These are phyloP conservation scores for Hamigera avellanea DNA, from an alignment of 495 filamentous ascomycete genomes.

Conservation along the genomic window DNA sequence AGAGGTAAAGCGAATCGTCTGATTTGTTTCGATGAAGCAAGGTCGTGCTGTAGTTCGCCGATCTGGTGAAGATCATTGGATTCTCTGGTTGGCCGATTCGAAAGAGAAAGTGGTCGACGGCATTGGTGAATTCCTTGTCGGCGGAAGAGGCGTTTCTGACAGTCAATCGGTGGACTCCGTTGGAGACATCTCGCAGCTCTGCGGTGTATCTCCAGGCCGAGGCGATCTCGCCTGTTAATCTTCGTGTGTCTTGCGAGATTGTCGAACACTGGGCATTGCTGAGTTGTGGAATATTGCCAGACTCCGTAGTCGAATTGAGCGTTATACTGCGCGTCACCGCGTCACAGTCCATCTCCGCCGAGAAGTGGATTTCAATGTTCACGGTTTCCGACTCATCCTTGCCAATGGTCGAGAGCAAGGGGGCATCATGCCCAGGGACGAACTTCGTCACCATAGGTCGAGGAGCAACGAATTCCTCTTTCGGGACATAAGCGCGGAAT, in stretches of 20 bases:
- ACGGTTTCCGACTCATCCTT: slow-evolving; percentile 35
- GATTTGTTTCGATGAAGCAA: slow-evolving; percentile 31
- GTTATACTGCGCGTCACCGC: slow-evolving; percentile 36
- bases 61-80: slow-evolving; percentile 45
- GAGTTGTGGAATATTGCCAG: slow-evolving; percentile 25
- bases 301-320: slow-evolving; percentile 42
- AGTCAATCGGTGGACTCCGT: slow-evolving; percentile 55
- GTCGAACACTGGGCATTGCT: too few relatives aligned
- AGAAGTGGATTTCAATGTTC: slow-evolving; percentile 46
- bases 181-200: slow-evolving; percentile 38
- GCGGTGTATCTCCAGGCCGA: slow-evolving; percentile 30
- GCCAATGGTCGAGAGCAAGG: slow-evolving; percentile 38
- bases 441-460: slow-evolving; percentile 57
- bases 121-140: slow-evolving; percentile 29
- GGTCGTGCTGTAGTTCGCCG: slow-evolving; percentile 46
- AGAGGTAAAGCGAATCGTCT: slow-evolving; percentile 35
- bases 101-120: slow-evolving; percentile 44
- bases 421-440: slow-evolving; percentile 50
- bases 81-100: slow-evolving; percentile 46
- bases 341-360: slow-evolving; percentile 51
- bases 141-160: slow-evolving; percentile 41
- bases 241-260: too few relatives aligned
- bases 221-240: slow-evolving; percentile 28
- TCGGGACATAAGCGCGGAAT: slow-evolving; percentile 53
- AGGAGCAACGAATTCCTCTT: slow-evolving; percentile 33